Evolutionary conservation across 2,329 filamentous ascomycete genomes (phyloP).

Genomic region (Pseudogymnoascus destructans): DNA sequence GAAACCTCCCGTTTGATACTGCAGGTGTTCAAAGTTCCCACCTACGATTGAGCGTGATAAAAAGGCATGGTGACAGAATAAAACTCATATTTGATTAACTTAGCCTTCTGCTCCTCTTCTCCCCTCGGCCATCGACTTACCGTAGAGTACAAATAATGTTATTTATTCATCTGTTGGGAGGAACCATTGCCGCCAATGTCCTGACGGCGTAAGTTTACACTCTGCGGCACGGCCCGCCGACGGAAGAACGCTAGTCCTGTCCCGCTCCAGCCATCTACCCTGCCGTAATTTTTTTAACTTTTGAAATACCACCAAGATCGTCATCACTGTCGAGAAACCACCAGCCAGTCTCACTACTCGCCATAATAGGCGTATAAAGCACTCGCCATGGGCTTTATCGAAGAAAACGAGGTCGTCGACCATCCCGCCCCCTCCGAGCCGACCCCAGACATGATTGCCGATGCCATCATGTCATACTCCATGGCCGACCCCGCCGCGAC

Average conservation of each 20-base stretch:
- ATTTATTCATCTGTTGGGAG: not conserved
- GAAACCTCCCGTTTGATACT: not conserved
- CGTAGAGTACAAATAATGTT: not conserved
- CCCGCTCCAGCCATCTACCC: not conserved
- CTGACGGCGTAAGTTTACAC: not conserved
- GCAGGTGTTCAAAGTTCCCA: not conserved
- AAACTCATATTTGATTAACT: not conserved
- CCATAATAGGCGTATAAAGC: not conserved
- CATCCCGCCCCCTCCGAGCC: not conserved
- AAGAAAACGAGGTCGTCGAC: constrained; percentile 12
- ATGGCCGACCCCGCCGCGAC: not conserved
- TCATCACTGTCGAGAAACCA: not conserved
- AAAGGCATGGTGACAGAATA: not conserved
- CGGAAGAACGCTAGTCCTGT: constrained; percentile 3
- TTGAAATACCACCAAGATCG: not conserved
- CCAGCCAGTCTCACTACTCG: not conserved
- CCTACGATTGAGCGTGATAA: not conserved
- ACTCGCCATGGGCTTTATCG: constrained; percentile 12
- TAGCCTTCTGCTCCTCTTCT: not conserved
- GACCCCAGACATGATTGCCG: not conserved
- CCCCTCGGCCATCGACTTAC: not conserved
- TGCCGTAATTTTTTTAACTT: not conserved
- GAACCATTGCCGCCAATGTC: not conserved
- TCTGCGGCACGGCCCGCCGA: constrained; percentile 1
- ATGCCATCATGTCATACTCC: constrained; percentile 25